Evolutionary conservation across 1,284 basidiomycete species (phyloP).

Genomic region (Cerrena zonata): DNA sequence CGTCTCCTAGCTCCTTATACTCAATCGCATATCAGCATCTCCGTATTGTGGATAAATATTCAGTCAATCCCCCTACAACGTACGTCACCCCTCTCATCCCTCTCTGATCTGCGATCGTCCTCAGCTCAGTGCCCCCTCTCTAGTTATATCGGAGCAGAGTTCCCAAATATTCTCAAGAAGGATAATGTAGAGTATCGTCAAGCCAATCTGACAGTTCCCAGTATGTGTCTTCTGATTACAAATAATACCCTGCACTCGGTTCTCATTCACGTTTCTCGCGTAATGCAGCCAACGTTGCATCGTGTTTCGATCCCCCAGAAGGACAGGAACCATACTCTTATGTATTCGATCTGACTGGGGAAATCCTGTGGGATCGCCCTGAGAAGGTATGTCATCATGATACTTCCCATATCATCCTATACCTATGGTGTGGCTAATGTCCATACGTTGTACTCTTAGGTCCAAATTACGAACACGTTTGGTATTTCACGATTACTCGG

Average conservation of each 20-base stretch:
- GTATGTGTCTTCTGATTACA: conserved; percentile 36
- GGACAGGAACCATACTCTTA: conserved; percentile 62
- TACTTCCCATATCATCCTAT: too few species aligned
- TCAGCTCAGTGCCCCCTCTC: neutral
- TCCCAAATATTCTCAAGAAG: conserved; percentile 62
- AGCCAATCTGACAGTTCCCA: conserved; percentile 67
- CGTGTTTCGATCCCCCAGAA: conserved; percentile 63
- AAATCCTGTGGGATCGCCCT: conserved; percentile 71
- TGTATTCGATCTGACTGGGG: conserved; percentile 80
- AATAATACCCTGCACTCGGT: conserved; percentile 1
- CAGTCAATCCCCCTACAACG: conserved; percentile 81
- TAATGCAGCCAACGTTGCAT: conserved; percentile 51
- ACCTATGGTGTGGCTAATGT: neutral
- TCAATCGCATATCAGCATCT: conserved; percentile 44
- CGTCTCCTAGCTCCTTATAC: neutral
- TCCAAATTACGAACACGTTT: conserved; percentile 76
- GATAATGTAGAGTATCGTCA: conserved; percentile 77
- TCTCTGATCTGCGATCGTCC: conserved; percentile 3
- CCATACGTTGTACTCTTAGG: conserved; percentile 32
- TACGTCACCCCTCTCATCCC: conserved; percentile 34
- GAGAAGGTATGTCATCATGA: conserved; percentile 53
- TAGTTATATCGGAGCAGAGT: conserved; percentile 77
- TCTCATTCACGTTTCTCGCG: neutral
- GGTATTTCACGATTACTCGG: conserved; percentile 67
- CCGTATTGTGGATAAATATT: conserved; percentile 82